Base-by-base conservation (phyloP, 495 filamentous ascomycete species). In the Haplographium delicatum region DNA sequence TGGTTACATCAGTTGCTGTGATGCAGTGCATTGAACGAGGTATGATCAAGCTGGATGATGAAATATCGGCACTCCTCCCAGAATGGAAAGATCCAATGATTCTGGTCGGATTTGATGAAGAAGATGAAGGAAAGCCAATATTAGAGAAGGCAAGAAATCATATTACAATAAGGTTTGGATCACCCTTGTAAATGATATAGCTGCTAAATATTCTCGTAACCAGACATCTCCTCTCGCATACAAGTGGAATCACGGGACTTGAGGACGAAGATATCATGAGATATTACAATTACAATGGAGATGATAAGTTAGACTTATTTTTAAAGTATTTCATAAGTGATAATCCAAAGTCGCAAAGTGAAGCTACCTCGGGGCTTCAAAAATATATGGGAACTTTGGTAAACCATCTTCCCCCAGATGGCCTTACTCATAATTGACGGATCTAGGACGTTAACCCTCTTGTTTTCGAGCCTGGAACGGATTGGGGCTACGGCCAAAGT, bases 11-110 rank as follows among this genome's bases (percentile, higher is more conserved):
- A 0, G 65, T 84, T 39, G 79, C 79, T 0, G 72, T 64, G 44
- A 81, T 83, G 79, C 79, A 84, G 53, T 67, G 79, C 1, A 72
- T 80, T 9, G 79, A 83, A 51, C 67, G 75, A 45, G 77, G 76
- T 1, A 58, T 51, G 23, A 51, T 83, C 10, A 53, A 50, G 0
- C 60, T 54, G 9, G 51, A 49, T 27, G 44, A 54, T 3, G 51
- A 54, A 22, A 25, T 54, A 30, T 25, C 44, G 3, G 10, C 6
- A 5, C 22, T 57, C 27, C 41, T 64, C 10, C 62, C 59, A 22
- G 62, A 64, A 25, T 27, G 56, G 28, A 56, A 54, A 33, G 49
- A 56, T 15, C n/a, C 19, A n/a, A 15, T 45, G n/a, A 51, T 66
- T 24, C n/a, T n/a, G n/a, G n/a, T n/a, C n/a, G n/a, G n/a, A n/a